These are phyloP conservation scores for Plicaturopsis crispa DNA, from an alignment of 768 basidiomycete species.

Conservation along the genomic window DNA sequence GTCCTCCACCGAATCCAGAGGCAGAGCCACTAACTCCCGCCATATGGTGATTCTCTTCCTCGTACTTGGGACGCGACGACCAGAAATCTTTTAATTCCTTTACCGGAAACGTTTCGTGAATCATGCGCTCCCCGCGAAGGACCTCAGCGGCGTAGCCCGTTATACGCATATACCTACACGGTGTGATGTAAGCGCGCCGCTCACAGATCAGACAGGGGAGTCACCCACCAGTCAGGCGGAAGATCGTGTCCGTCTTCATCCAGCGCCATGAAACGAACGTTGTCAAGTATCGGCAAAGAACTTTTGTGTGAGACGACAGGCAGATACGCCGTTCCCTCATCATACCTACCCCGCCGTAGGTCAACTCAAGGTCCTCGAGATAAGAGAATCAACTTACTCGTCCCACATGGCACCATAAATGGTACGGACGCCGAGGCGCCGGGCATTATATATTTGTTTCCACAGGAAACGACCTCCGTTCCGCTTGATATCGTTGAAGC, in stretches of 20 bases:
- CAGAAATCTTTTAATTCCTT: conserved; percentile 76
- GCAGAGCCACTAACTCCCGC: conserved; percentile 23
- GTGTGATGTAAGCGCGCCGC: not conserved
- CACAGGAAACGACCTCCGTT: conserved; percentile 74
- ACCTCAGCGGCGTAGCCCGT: conserved; percentile 66
- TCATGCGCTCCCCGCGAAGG: conserved; percentile 53
- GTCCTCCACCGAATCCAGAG: conserved; percentile 18
- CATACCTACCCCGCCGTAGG: conserved; percentile 41
- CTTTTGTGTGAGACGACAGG: conserved; percentile 56
- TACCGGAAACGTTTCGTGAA: conserved; percentile 56
- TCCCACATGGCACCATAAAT: conserved; percentile 90
- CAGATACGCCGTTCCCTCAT: conserved; percentile 80
- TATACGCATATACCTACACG: conserved; percentile 67
- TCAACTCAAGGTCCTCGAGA: not conserved
- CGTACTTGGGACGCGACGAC: conserved; percentile 53
- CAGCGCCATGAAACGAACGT: conserved; percentile 50
- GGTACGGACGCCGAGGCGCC: conserved; percentile 48
- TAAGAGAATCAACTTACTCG: conserved; percentile 36
- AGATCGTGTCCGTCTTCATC: conserved; percentile 75
- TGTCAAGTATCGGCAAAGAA: conserved; percentile 52
- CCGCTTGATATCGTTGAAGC: conserved; percentile 62
- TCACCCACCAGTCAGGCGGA: conserved; percentile 69
- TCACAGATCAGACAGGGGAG: not conserved
- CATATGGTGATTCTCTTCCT: too few species aligned
- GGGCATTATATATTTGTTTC: conserved; percentile 69